These are phyloP conservation scores for Mortierella hygrophila DNA, from an alignment of 192 early-diverging fungal genomes.

Conservation along the genomic window DNA sequence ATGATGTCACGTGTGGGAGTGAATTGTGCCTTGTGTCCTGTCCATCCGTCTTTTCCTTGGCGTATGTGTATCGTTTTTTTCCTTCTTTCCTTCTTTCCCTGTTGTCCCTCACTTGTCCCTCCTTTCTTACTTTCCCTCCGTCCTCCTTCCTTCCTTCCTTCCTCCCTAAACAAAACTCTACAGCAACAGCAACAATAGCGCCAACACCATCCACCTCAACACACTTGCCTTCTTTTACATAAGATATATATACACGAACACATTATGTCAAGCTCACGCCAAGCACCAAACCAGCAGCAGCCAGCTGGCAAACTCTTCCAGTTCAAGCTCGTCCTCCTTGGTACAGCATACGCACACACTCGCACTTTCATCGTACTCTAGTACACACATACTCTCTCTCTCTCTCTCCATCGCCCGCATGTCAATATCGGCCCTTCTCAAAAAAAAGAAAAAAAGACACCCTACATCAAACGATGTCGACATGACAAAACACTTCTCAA, in stretches of 20 bases:
- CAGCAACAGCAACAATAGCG: no score
- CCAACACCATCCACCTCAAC: no score
- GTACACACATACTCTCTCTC: not conserved
- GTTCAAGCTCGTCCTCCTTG: slow-evolving; percentile 96
- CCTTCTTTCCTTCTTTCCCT: not conserved
- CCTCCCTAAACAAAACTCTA: not conserved
- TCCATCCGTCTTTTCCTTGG: not conserved
- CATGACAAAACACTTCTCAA: not conserved
- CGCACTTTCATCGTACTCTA: not conserved
- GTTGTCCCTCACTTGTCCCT: no score
- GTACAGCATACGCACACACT: slow-evolving; percentile 50
- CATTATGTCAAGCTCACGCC: slow-evolving; percentile 45
- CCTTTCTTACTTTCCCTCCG: not conserved
- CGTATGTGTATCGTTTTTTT: no score
- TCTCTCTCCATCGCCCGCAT: not conserved
- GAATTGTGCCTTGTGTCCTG: not conserved
- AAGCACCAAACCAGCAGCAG: slow-evolving; percentile 30
- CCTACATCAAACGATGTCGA: no score
- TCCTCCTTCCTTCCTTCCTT: not conserved
- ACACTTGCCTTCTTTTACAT: no score
- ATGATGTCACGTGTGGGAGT: no score
- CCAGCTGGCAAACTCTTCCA: slow-evolving; percentile 79
- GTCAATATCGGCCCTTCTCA: no score
- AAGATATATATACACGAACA: no score
- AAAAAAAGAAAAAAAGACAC: no score